These are phyloP conservation scores for Microbotryum silenes-acaulis DNA, from an alignment of 1,284 basidiomycete genomes.

Conservation along the genomic window DNA sequence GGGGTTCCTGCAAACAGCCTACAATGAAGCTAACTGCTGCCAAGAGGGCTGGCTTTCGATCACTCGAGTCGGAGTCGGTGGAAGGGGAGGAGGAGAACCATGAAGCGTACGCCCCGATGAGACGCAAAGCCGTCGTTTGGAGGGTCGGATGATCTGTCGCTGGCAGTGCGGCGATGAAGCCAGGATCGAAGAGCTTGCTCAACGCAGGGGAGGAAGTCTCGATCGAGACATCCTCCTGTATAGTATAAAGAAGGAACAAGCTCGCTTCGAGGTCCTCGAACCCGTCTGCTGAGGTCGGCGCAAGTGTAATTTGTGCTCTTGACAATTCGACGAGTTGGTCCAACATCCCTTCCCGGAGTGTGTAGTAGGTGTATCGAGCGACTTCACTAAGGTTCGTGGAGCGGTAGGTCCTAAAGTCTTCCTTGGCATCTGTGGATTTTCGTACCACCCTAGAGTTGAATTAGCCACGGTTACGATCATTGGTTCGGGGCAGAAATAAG, in stretches of 20 bases:
- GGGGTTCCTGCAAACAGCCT: slow-evolving; percentile 14
- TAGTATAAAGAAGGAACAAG: slow-evolving; percentile 31
- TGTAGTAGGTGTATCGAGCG: slow-evolving; percentile 34
- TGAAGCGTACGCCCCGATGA: slow-evolving; percentile 30
- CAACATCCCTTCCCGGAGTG: slow-evolving; percentile 33
- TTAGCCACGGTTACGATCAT: not conserved
- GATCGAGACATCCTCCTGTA: slow-evolving; percentile 33
- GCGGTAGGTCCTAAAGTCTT: slow-evolving; percentile 32
- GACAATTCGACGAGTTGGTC: slow-evolving; percentile 27
- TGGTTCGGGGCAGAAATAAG: not conserved
- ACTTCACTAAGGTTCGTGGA: slow-evolving; percentile 29
- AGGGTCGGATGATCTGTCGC: slow-evolving; percentile 9
- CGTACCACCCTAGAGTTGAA: too few relatives aligned
- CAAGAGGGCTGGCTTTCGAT: slow-evolving; percentile 18
- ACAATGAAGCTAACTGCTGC: slow-evolving; percentile 29
- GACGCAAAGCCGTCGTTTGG: slow-evolving; percentile 26
- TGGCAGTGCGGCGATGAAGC: slow-evolving; percentile 25
- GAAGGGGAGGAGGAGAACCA: slow-evolving; percentile 31
- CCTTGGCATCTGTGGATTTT: slow-evolving; percentile 19
- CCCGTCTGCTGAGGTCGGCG: not conserved
- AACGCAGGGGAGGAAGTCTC: slow-evolving; percentile 18
- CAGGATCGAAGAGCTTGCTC: slow-evolving; percentile 28
- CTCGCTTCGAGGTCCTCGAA: slow-evolving; percentile 34
- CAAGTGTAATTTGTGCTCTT: slow-evolving; percentile 15
- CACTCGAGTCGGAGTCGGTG: too few relatives aligned